Evolutionary conservation across 2,329 filamentous ascomycete genomes (phyloP).

Genomic region (Penicillium capsulatum): DNA sequence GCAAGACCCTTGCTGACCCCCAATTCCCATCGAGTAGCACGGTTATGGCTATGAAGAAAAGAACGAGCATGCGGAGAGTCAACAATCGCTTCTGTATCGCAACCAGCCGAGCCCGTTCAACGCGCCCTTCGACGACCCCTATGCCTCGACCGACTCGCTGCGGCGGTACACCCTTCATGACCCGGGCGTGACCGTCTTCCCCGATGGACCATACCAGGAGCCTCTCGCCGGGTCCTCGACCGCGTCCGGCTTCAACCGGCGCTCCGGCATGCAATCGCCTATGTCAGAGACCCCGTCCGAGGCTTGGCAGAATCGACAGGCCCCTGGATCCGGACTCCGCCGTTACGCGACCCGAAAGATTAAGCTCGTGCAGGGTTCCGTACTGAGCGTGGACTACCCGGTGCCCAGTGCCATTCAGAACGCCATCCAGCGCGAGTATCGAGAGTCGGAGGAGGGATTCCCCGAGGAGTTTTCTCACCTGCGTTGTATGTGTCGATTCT

Average conservation of each 20-base stretch:
- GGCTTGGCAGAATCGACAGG: conserved; percentile 73
- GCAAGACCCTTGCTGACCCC: not conserved
- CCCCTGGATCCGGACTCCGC: conserved; percentile 61
- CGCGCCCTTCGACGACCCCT: conserved; percentile 47
- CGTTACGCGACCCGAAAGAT: conserved; percentile 94
- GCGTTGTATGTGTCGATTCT: conserved; percentile 58
- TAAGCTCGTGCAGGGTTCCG: conserved; percentile 94
- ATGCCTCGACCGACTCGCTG: conserved; percentile 36
- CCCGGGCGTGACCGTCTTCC: conserved; percentile 57
- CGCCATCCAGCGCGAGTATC: conserved; percentile 86
- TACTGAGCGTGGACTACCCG: conserved; percentile 93
- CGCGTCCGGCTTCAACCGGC: conserved; percentile 39
- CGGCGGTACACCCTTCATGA: conserved; percentile 33
- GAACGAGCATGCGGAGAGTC: conserved; percentile 19
- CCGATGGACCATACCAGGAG: conserved; percentile 50
- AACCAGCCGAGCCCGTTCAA: conserved; percentile 43
- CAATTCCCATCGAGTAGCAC: conserved; percentile 1
- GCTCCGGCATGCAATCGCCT: conserved; percentile 50
- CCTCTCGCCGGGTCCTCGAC: conserved; percentile 50
- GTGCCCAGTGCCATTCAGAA: conserved; percentile 97
- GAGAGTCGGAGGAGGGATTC: conserved; percentile 78
- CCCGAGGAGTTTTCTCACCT: conserved; percentile 92
- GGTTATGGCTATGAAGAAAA: conserved; percentile 23
- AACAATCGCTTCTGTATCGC: conserved; percentile 27
- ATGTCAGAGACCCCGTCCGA: conserved; percentile 62